A percentile compares a stretch with the other conserved stretches of the same genome.
phyloP scores from a whole-genome alignment of 805 yeast species.

The Lipomyces chichibuensis region DNA sequence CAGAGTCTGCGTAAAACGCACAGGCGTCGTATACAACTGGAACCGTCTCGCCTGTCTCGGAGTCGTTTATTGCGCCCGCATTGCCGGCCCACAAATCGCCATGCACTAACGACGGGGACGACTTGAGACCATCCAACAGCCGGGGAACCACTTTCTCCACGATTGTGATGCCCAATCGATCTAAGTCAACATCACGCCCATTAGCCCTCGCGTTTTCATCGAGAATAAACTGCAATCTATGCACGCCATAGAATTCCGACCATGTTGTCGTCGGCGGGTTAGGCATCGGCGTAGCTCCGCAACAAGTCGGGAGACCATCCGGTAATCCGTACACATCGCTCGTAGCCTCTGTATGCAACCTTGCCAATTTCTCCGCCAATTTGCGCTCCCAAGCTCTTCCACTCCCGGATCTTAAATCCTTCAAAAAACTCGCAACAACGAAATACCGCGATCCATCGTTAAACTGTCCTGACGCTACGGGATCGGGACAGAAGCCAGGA shows the following conservation, averaged over 20 bases:
- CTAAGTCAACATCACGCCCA: slow-evolving; percentile 20
- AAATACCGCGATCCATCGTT: slow-evolving; percentile 12
- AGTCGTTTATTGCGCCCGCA: slow-evolving; percentile 18
- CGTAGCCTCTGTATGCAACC: slow-evolving; percentile 10
- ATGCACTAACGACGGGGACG: slow-evolving; percentile 31
- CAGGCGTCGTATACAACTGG: slow-evolving; percentile 33
- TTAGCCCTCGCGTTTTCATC: slow-evolving; percentile 24
- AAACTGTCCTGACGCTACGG: slow-evolving; percentile 12
- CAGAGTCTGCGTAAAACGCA: slow-evolving; percentile 33
- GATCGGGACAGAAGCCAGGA: slow-evolving; percentile 23
- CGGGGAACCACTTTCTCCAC: slow-evolving; percentile 23
- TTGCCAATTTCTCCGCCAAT: slow-evolving; percentile 22
- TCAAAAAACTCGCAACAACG: slow-evolving; percentile 15
- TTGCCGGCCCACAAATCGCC: slow-evolving; percentile 36
- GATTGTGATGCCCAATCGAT: slow-evolving; percentile 9
- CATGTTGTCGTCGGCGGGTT: slow-evolving; percentile 31
- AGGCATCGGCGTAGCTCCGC: slow-evolving; percentile 30
- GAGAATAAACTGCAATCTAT: slow-evolving; percentile 23
- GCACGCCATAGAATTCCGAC: slow-evolving; percentile 25
- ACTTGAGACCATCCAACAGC: slow-evolving; percentile 10
- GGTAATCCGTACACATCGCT: slow-evolving; percentile 24
- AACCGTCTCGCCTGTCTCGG: not conserved
- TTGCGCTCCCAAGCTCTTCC: slow-evolving; percentile 23
- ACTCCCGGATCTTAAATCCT: slow-evolving; percentile 14
- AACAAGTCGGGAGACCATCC: slow-evolving; percentile 25